A percentile compares a stretch with the other conserved stretches of the same genome.
Conservation (phyloP, 257 asterid species). For the Haberlea rhodopensis region DNA sequence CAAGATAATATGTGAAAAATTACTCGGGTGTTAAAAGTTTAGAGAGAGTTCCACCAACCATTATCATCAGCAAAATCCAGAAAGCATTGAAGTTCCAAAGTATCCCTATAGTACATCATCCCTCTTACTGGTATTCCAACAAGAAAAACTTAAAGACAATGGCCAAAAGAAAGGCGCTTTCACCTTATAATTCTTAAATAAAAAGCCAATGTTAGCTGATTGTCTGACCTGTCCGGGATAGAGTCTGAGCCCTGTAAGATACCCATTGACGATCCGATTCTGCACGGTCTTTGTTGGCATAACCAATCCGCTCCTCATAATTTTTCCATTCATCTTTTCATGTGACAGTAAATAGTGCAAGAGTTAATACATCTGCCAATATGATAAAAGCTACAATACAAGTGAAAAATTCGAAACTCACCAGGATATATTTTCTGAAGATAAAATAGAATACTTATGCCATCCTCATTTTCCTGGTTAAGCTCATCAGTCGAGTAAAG, state of each 20-base stretch:
- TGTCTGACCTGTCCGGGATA: slow-evolving; percentile 85
- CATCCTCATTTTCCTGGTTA: slow-evolving; percentile 90
- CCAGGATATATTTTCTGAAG: slow-evolving; percentile 97
- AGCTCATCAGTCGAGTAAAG: slow-evolving; percentile 89
- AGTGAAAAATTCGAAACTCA: slow-evolving; percentile 32
- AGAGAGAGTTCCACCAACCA: slow-evolving; percentile 51
- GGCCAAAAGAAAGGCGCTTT: not conserved
- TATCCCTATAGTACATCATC: slow-evolving; percentile 93
- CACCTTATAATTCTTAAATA: slow-evolving; percentile 3
- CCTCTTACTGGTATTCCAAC: slow-evolving; percentile 71
- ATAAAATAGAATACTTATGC: slow-evolving; percentile 82
- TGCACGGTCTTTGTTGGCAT: slow-evolving; percentile 40
- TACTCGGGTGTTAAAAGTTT: not conserved
- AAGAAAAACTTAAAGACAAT: slow-evolving; percentile 11
- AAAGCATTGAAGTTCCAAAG: slow-evolving; percentile 94
- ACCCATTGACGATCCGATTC: slow-evolving; percentile 91
- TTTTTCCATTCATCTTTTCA: slow-evolving; percentile 83
- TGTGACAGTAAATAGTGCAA: slow-evolving; percentile 14
- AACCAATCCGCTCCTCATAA: slow-evolving; percentile 61
- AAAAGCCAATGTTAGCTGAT: slow-evolving; percentile 16
- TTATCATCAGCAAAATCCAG: slow-evolving; percentile 82
- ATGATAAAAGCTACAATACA: slow-evolving; percentile 19
- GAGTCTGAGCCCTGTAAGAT: slow-evolving; percentile 96
- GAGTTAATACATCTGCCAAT: slow-evolving; percentile 22
- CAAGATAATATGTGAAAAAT: not conserved